Percentiles rank a stretch among this genome's conserved stretches.
phyloP scores from a whole-genome alignment of 1,284 basidiomycete species.

The Ganoderma lucidum region DNA sequence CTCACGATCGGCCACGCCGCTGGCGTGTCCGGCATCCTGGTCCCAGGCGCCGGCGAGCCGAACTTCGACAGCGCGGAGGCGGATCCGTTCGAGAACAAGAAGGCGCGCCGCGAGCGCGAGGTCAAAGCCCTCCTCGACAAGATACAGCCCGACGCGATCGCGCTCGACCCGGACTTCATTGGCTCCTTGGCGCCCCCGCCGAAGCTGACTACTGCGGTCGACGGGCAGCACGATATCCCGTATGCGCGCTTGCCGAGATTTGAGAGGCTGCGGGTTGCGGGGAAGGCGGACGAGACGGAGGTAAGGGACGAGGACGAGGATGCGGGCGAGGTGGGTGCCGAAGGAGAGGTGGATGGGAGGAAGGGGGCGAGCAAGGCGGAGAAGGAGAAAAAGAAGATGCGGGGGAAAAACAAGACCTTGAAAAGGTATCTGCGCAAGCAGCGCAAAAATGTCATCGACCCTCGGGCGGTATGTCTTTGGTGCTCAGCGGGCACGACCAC shows the following conservation, averaged over 20 bases:
- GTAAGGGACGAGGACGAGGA: conserved; percentile 40
- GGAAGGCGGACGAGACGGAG: conserved; percentile 78
- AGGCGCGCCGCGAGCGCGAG: conserved; percentile 88
- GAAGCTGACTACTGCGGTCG: conserved; percentile 64
- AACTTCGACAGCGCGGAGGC: conserved; percentile 95
- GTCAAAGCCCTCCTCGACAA: conserved; percentile 93
- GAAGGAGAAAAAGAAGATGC: conserved; percentile 83
- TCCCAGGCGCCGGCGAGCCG: conserved; percentile 93
- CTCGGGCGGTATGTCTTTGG: conserved; percentile 70
- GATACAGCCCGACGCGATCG: conserved; percentile 95
- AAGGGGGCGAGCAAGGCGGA: conserved; percentile 47
- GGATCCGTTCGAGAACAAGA: conserved; percentile 93
- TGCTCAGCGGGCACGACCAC: conserved; percentile 11
- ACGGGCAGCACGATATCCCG: conserved; percentile 61
- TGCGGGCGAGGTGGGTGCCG: conserved; percentile 49
- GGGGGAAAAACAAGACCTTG: conserved; percentile 84
- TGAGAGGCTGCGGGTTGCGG: conserved; percentile 74
- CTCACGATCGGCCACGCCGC: conserved; percentile 79
- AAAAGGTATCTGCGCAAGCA: conserved; percentile 89
- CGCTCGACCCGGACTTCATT: conserved; percentile 87
- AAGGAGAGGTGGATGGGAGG: conserved; percentile 33
- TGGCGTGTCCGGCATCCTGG: conserved; percentile 87
- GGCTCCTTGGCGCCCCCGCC: conserved; percentile 74
- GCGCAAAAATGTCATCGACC: conserved; percentile 93
- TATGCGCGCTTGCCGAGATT: conserved; percentile 78